Base-by-base conservation (phyloP, 805 yeast genomes). In the Torulaspora quercuum region DNA sequence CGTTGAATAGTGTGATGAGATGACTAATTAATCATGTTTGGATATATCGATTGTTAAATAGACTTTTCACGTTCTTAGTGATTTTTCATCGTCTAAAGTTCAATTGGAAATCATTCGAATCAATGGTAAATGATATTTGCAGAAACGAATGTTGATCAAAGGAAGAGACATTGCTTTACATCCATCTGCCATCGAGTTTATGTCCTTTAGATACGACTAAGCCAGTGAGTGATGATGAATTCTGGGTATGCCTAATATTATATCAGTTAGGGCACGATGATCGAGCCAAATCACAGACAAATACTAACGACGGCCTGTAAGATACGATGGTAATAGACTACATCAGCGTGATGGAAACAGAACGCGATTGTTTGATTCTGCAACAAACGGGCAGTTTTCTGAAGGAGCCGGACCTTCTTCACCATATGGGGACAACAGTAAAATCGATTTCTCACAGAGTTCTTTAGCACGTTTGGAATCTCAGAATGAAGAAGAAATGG, bases 401-500 rank as follows among this genome's bases (percentile, higher is more conserved):
- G 37, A 32, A 13, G 39, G 31, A 15, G 24, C 33, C 7, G 39
- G 29, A 10, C 52, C 57, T 1, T 53, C 67, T 2, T 69, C 75
- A 1, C 73, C 77, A 1, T 72, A 70, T 47, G 38, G 34, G 14
- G 67, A 60, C 12, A 35, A 50, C 12, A 35, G 45, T 8, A 51
- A 49, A 16, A 49, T 64, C 28, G 76, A 69, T 51, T 72, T 67
- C 52, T 64, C 73, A 9, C 82, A 78, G 28, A 61, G 76, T 17
- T 67, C 71, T 38, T 50, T 79, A 48, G 72, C 81, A 13, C 77
- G 75, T 42, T 54, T 82, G 32, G 89, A 82, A 54, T 68, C 81
- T 3, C 89, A 82, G 52, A 73, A 73, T 42, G 83, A 77, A 22
- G 81, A 76, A 39, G 76, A 78, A 35, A 55, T 76, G 46, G 67